Percentiles rank a stretch among this genome's conserved stretches.
Conservation (phyloP, 768 basidiomycete species). For the Rhodosporidiobolus sp. region DNA sequence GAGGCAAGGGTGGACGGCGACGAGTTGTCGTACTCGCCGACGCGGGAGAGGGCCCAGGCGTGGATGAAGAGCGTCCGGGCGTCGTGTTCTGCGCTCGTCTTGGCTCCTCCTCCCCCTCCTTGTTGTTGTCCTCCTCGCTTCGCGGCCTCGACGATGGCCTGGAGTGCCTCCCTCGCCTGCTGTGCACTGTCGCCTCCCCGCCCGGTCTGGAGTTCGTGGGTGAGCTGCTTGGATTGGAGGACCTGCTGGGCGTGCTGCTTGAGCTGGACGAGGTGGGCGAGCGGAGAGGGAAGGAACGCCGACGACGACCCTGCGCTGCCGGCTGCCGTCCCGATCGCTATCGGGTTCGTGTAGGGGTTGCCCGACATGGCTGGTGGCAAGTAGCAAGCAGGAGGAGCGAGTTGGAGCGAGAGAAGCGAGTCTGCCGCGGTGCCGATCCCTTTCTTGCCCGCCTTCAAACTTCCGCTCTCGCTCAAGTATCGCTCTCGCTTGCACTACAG, state of each 20-base stretch:
- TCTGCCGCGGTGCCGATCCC: too few relatives aligned
- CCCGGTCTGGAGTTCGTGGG: slow-evolving; percentile 3
- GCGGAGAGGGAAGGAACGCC: not conserved
- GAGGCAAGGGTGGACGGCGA: not conserved
- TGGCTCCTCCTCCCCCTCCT: not conserved
- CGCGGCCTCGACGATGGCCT: slow-evolving; percentile 2
- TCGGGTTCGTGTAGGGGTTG: slow-evolving; percentile 11
- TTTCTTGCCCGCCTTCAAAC: too few relatives aligned
- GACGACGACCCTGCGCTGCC: not conserved
- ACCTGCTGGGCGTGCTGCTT: slow-evolving; percentile 8
- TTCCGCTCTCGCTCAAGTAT: too few relatives aligned
- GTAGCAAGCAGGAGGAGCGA: too few relatives aligned
- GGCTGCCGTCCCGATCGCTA: slow-evolving; percentile 4
- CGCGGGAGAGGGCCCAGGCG: slow-evolving; percentile 29
- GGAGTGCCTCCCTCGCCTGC: not conserved
- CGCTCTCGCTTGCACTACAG: too few relatives aligned
- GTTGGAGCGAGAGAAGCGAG: too few relatives aligned
- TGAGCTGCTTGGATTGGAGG: slow-evolving; percentile 19
- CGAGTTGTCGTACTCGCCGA: slow-evolving; percentile 34
- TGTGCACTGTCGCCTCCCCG: not conserved
- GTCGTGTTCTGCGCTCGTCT: slow-evolving; percentile 7
- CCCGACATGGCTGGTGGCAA: too few relatives aligned
- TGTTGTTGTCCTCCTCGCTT: not conserved
- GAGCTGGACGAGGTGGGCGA: slow-evolving; percentile 7
- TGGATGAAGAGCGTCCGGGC: slow-evolving; percentile 18